A percentile compares a stretch with the other conserved stretches of the same genome.
Conservation (phyloP, 2,329 filamentous ascomycete species). For the Trichoderma sp. region DNA sequence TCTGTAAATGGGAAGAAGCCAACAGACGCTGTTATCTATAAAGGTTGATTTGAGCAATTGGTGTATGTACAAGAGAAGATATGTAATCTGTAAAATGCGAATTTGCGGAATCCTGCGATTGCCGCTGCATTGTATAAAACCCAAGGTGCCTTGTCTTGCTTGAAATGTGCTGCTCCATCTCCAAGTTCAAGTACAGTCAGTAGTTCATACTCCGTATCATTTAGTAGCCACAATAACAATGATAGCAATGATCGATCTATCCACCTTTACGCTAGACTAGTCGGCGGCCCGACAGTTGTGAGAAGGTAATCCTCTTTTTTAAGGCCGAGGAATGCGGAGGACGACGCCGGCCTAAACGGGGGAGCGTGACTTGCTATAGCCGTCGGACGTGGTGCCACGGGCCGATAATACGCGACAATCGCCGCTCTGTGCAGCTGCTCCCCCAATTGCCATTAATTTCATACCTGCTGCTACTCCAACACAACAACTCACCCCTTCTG, state of each 20-base stretch:
- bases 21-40: conserved; percentile 23
- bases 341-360: background rate
- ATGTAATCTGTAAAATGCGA: background rate
- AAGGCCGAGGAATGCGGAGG: conserved; percentile 16
- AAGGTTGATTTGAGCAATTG: conserved; percentile 11
- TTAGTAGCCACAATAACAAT: background rate
- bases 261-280: background rate
- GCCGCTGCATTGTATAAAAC: background rate
- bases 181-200: background rate
- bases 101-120: background rate
- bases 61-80: background rate
- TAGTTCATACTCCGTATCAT: background rate
- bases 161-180: too few species aligned
- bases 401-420: conserved; percentile 23
- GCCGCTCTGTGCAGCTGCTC: conserved; percentile 7
- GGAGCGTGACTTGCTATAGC: background rate
- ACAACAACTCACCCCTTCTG: background rate
- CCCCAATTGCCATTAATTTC: background rate
- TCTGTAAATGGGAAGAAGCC: conserved; percentile 34
- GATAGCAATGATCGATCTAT: background rate
- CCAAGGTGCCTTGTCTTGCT: too few species aligned
- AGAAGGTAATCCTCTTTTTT: background rate
- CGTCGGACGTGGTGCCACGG: conserved; percentile 10
- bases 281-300: conserved; percentile 1
- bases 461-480: background rate